Evolutionary conservation across 2,329 filamentous ascomycete genomes (phyloP).

Genomic region (Dryadomyces quercivorus): DNA sequence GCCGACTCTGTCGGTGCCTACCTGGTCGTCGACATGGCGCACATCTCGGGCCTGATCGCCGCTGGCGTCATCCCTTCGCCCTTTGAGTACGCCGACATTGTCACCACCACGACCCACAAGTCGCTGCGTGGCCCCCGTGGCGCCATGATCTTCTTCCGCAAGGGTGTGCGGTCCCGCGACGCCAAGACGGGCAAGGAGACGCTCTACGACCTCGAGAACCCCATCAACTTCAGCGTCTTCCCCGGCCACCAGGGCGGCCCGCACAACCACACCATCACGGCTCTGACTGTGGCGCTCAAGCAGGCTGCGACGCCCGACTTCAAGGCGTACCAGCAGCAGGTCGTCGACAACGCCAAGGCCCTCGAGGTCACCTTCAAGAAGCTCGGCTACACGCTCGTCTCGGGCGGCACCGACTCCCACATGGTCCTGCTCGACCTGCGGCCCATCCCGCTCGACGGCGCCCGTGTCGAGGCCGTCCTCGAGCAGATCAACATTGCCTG

Average conservation of each 20-base stretch:
- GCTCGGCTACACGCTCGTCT: slow-evolving; percentile 87
- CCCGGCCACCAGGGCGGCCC: slow-evolving; percentile 96
- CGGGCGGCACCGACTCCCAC: slow-evolving; percentile 93
- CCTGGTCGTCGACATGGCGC: slow-evolving; percentile 94
- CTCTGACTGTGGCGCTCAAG: slow-evolving; percentile 85
- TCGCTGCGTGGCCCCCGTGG: slow-evolving; percentile 93
- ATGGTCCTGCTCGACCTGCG: slow-evolving; percentile 94
- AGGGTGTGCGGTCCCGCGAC: slow-evolving; percentile 82
- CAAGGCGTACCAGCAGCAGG: slow-evolving; percentile 85
- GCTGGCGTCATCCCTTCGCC: slow-evolving; percentile 88
- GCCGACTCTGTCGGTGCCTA: slow-evolving; percentile 90
- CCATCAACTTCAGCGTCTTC: slow-evolving; percentile 99
- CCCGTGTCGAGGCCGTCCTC: slow-evolving; percentile 87
- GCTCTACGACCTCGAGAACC: slow-evolving; percentile 84
- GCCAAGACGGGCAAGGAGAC: slow-evolving; percentile 83
- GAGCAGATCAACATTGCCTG: slow-evolving; percentile 98
- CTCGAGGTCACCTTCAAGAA: slow-evolving; percentile 75
- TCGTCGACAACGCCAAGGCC: slow-evolving; percentile 86
- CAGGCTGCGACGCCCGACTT: slow-evolving; percentile 87
- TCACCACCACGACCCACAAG: slow-evolving; percentile 99
- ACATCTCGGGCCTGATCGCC: slow-evolving; percentile 93
- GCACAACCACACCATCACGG: slow-evolving; percentile 99
- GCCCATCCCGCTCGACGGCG: slow-evolving; percentile 75
- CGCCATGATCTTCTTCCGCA: slow-evolving; percentile 99
- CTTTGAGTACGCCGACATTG: slow-evolving; percentile 85